Evolutionary conservation across 352 stramenopile genomes (phyloP), one percentile per base, ranked within the genome.

Genomic region (Globisporangium lucens): DNA sequence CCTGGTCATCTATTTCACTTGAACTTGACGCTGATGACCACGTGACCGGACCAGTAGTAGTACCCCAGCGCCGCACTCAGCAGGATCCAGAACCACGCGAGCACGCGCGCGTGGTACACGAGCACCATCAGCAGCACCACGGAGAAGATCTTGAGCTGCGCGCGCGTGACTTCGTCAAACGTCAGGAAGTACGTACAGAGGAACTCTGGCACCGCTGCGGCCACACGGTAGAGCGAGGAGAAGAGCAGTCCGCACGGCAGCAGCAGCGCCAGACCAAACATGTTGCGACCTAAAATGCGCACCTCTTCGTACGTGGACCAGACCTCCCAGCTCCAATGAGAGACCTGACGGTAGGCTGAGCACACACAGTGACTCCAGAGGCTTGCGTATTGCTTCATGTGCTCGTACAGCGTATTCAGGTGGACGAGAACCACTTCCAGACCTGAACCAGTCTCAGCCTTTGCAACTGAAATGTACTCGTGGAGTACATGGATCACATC

Each of bases 41-140:
- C 67, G 63, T 87, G 76, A 24, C 78, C 78, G 4, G 75, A 87
- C 76, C 78, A 87, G 63, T 83, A 83, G 71, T 84, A 87, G 61
- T 80, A 87, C 22, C 30, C 65, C 2, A 64, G 41, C 15, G 74
- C 33, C 0, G 60, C 59, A 22, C 52, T 69, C n/a, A 73, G 10
- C 1, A 70, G 22, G 35, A 79, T n/a, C 78, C 76, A 84, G 43
- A 84, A 79, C 68, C 70, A 78, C 75, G 72, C 80, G 20, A 75
- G 56, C 55, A 72, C 60, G 2, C 75, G 74, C 22, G 82, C 66
- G 24, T 79, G 70, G 59, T 83, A 82, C 29, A 82, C 22, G 0
- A 47, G 30, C 13, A 75, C 64, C 9, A 62, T 24, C 6, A 72
- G 6, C 13, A 76, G 55, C 5, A 79, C 59, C n/a, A 69, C 66